Conservation (phyloP, 2,329 filamentous ascomycete species). For the Colletotrichum sidae region DNA sequence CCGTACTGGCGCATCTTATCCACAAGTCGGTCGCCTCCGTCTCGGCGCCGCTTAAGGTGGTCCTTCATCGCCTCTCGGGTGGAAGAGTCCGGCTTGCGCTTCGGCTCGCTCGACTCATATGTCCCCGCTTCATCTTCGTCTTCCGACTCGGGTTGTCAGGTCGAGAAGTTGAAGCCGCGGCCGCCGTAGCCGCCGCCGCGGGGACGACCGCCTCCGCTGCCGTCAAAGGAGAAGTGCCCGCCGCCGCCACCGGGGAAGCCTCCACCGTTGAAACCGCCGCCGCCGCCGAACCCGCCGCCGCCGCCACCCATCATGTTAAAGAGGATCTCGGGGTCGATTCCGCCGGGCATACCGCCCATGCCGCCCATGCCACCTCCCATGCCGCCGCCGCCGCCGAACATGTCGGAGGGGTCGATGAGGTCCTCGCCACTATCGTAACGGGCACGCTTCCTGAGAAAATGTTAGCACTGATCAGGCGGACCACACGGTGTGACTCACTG, state of each 20-base stretch:
- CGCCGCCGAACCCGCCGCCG: conserved; percentile 63
- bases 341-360: conserved; percentile 72
- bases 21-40: conserved; percentile 52
- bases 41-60: conserved; percentile 46
- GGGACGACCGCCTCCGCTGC: conserved; percentile 47
- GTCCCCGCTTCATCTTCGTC: conserved; percentile 46
- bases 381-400: conserved; percentile 75
- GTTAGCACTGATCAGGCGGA: conserved; percentile 48
- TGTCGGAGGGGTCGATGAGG: conserved; percentile 86
- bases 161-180: conserved; percentile 55
- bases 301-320: conserved; percentile 83
- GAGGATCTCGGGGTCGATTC: conserved; percentile 81
- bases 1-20: conserved; percentile 56
- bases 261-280: conserved; percentile 60
- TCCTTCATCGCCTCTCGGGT: conserved; percentile 44
- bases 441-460: conserved; percentile 76
- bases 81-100: conserved; percentile 41
- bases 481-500: conserved; percentile 72
- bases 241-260: conserved; percentile 64
- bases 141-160: conserved; percentile 59
- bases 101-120: conserved; percentile 45
- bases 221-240: conserved; percentile 69
- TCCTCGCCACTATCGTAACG: conserved; percentile 94
- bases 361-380: conserved; percentile 69
- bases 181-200: conserved; percentile 50